Evolutionary conservation across 1,284 basidiomycete species (phyloP).

Genomic region (Ceratobasidium sp.): DNA sequence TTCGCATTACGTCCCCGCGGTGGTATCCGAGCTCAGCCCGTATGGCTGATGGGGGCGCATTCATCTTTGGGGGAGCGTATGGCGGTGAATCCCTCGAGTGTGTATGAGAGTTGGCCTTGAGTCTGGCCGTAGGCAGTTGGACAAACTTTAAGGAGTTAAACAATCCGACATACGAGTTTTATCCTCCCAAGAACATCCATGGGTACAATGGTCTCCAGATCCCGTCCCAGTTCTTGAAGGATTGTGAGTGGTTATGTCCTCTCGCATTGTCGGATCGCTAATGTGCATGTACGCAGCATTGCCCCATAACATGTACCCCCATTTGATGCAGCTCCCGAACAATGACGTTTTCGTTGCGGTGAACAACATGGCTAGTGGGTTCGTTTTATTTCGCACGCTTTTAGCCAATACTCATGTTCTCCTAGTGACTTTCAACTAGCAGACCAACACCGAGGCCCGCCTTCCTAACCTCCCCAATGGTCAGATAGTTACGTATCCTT

Average conservation of each 20-base stretch:
- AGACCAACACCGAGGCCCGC: slow-evolving; percentile 70
- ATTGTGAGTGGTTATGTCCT: background rate
- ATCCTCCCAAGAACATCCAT: slow-evolving; percentile 78
- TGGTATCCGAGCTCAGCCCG: slow-evolving; percentile 83
- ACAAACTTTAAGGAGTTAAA: slow-evolving; percentile 84
- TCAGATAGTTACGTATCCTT: too few species aligned
- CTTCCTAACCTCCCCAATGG: slow-evolving; percentile 53
- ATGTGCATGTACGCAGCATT: background rate
- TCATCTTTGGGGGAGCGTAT: slow-evolving; percentile 84
- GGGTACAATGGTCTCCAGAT: slow-evolving; percentile 59
- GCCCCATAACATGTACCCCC: slow-evolving; percentile 33
- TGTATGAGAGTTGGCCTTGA: too few species aligned
- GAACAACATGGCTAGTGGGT: background rate
- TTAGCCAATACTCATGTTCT: too few species aligned
- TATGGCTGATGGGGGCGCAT: slow-evolving; percentile 79
- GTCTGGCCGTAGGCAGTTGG: slow-evolving; percentile 70
- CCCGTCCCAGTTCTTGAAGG: slow-evolving; percentile 68
- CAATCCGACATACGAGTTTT: slow-evolving; percentile 86
- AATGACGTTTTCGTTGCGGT: slow-evolving; percentile 22
- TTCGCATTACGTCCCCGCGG: slow-evolving; percentile 72
- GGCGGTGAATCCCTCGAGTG: slow-evolving; percentile 54
- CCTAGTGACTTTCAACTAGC: slow-evolving; percentile 79
- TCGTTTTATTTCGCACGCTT: background rate
- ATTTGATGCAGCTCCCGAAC: slow-evolving; percentile 8
- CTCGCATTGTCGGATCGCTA: background rate